Conservation (phyloP, 225 moss, liverwort and hornwort species). For the Bryum argenteum region DNA sequence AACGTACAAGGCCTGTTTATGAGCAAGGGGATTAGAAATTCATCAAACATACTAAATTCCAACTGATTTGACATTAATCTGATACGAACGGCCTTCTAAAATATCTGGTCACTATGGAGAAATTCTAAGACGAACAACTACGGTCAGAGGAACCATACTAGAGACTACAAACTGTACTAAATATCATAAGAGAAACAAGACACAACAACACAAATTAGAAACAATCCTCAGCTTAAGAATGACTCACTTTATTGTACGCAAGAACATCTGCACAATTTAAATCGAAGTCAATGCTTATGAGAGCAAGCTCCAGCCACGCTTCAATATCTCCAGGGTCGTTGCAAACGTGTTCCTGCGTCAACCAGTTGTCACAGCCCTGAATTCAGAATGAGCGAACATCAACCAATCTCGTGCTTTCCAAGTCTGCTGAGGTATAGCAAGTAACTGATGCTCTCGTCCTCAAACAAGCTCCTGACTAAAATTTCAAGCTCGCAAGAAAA, state of each 20-base stretch:
- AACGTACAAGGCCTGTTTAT: constrained; percentile 67
- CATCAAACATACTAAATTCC: neutral
- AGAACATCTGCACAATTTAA: constrained; percentile 48
- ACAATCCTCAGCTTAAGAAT: neutral
- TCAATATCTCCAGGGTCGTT: constrained; percentile 62
- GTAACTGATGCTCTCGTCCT: constrained; percentile 8
- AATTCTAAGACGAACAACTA: neutral
- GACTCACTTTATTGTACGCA: constrained; percentile 67
- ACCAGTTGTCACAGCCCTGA: constrained; percentile 1
- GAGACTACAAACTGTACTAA: neutral
- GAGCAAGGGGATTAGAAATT: constrained; percentile 22
- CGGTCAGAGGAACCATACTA: neutral
- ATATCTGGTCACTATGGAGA: neutral
- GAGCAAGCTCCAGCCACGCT: constrained; percentile 73
- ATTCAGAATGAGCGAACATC: constrained; percentile 6
- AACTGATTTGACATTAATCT: constrained; percentile 10
- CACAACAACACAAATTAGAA: constrained; percentile 7
- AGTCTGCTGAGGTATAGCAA: neutral
- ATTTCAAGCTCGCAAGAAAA: neutral
- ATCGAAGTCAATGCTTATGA: constrained; percentile 71
- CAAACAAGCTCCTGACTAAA: neutral
- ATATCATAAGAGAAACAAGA: constrained; percentile 8
- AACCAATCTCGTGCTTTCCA: neutral
- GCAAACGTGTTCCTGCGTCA: constrained; percentile 39
- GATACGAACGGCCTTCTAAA: constrained; percentile 5